Base-by-base conservation (phyloP, 2,329 filamentous ascomycete genomes). In the Cercospora zeina region DNA sequence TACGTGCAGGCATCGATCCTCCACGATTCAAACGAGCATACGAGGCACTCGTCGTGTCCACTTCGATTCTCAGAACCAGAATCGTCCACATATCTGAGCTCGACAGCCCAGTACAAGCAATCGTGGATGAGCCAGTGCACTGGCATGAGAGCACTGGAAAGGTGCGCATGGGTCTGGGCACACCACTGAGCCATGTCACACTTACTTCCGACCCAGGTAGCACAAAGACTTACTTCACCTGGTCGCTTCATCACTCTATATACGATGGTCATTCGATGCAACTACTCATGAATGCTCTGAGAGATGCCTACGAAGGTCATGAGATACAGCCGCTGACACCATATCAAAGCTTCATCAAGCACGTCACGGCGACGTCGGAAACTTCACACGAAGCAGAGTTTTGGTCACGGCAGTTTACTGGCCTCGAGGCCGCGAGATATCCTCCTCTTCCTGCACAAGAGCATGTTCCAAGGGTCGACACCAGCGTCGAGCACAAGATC, bases 11-110 rank as follows among this genome's bases (percentile, higher is more conserved):
- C 9, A 39, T 36, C 10, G 50, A 61, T n/a, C 24, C 16, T 14
- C 85, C 36, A 24, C 24, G 30, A 13, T 45, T 61, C 30, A 36
- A 49, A 34, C 16, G 21, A 21, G 58, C 58, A 24, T 61, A 53
- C 14, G n/a, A 47, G 27, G 7, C 14, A 13, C 27, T 55, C 13
- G 10, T 50, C 13, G 39, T 19, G 11, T 34, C 36, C 21, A 31
- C 24, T 16, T 10, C 51, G 24, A 45, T 55, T 8, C 37, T 56
- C 11, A 53, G 51, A 37, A 36, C 39, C 30, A 37, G 39, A 11
- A 54, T 61, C 8, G 45, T 61, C n/a, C 30, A 55, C 14, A 30
- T 61, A 24, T 45, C 30, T 9, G 51, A 53, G 31, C 30, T n/a
- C 3, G 58, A 45, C 16, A 19, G 21, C 11, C 51, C 54, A 7